Evolutionary conservation across 2,329 filamentous ascomycete species (phyloP), one percentile per base, ranked within the genome.

Genomic region (Alternaria sp.): DNA sequence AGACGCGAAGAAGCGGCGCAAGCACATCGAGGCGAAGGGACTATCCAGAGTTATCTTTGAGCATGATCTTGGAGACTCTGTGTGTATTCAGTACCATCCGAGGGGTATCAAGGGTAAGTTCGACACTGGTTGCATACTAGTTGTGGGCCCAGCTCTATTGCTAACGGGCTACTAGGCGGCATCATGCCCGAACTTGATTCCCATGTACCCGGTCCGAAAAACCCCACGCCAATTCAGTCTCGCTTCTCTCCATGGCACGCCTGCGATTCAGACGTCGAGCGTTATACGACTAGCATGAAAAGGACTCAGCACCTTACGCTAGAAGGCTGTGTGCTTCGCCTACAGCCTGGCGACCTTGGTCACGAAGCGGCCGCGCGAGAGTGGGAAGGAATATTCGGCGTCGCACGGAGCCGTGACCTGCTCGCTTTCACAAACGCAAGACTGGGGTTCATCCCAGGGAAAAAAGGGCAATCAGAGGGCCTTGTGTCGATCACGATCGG

Each of bases 181-280:
- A 75, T 81, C 68, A 81, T 81, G 71, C 78, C 79, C 4, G 80
- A 82, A 64, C 74, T 82, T 22, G 80, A 82, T 63, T 80, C 78
- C 22, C 80, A 81, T 51, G 46, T 62, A 7, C 62, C 74, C 2
- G 72, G 68, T 16, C 57, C 70, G 2, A 63, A 67, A 20, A 80
- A 81, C 51, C 76, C 78, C 1, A 74, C 70, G n/a, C 81, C 80
- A 0, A 58, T 83, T 3, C 63, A 64, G 39, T 67, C 75, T 5
- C 69, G 69, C 3, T 81, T 81, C 67, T 80, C 78, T 9, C 81
- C 79, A 1, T 84, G 81, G 81, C 81, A 83, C 65, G 78, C 80
- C 0, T 81, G 78, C 52, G 81, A 81, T 0, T 57, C 70, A 2
- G 69, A 79, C 36, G 74, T 79, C 59, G 57, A 68, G 14, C 58